Evolutionary conservation across 495 filamentous ascomycete genomes (phyloP).

Genomic region (Articulospora tetracladia): DNA sequence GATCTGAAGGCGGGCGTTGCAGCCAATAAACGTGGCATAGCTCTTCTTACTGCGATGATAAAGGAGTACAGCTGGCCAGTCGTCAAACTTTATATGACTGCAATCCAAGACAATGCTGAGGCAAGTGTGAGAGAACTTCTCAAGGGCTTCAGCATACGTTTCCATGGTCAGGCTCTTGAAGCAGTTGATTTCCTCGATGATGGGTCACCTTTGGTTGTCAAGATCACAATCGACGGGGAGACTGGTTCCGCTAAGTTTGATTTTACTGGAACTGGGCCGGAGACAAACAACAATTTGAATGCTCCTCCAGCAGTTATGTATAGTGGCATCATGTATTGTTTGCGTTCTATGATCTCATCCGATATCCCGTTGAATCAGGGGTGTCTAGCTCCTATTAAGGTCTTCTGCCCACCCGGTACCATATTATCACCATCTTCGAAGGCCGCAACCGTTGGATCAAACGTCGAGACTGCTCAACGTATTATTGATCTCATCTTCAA

Average conservation of each 20-base stretch:
- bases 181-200: constrained; percentile 32
- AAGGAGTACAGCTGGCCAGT: constrained; percentile 8
- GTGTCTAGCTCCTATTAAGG: constrained; percentile 19
- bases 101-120: constrained; percentile 30
- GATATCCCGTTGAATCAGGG: constrained; percentile 33
- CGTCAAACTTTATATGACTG: constrained; percentile 29
- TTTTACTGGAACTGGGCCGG: constrained; percentile 31
- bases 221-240: constrained; percentile 28
- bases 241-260: constrained; percentile 30
- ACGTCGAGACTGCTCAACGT: constrained; percentile 26
- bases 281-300: constrained; percentile 20
- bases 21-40: constrained; percentile 27
- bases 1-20: constrained; percentile 32
- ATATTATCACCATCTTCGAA: constrained; percentile 19
- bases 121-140: constrained; percentile 27
- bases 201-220: constrained; percentile 28
- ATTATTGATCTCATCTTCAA: constrained; percentile 28
- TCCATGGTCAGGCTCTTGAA: constrained; percentile 18
- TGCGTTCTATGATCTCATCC: constrained; percentile 23
- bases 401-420: constrained; percentile 20
- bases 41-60: constrained; percentile 10
- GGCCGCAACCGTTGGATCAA: constrained; percentile 25
- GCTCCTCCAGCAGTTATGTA: constrained; percentile 24
- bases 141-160: constrained; percentile 12
- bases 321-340: constrained; percentile 25